Evolutionary conservation across 768 basidiomycete genomes (phyloP).

Genomic region (Myochromella boudieri): DNA sequence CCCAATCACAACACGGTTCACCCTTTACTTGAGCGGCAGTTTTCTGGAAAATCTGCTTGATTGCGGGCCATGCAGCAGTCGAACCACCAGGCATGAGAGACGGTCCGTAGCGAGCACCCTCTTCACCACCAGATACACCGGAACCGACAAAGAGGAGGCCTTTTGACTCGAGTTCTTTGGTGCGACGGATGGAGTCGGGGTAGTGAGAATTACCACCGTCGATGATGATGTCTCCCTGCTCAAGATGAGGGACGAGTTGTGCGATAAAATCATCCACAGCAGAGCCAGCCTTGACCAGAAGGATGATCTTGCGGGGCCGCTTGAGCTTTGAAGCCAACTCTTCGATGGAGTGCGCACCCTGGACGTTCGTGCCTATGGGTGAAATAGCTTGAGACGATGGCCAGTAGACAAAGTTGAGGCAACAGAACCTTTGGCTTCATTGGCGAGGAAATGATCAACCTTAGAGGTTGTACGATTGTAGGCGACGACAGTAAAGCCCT

Average conservation of each 20-base stretch:
- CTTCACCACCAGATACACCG: constrained; percentile 99
- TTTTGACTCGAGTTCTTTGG: constrained; percentile 89
- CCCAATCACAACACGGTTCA: constrained; percentile 99
- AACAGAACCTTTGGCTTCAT: constrained; percentile 92
- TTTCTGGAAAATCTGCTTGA: constrained; percentile 99
- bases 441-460: constrained; percentile 92
- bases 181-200: constrained; percentile 96
- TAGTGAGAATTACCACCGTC: constrained; percentile 99
- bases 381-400: constrained; percentile 9
- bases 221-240: constrained; percentile 97
- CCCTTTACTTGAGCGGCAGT: constrained; percentile 93
- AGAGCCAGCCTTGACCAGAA: constrained; percentile 96
- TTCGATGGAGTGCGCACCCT: constrained; percentile 91
- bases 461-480: constrained; percentile 98
- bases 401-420: constrained; percentile 17
- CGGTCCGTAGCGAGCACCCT: constrained; percentile 95
- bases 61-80: constrained; percentile 89
- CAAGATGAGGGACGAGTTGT: constrained; percentile 86
- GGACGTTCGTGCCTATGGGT: constrained; percentile 82
- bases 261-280: constrained; percentile 96
- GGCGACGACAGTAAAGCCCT: constrained; percentile 95
- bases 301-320: constrained; percentile 93
- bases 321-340: constrained; percentile 93
- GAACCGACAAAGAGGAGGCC: constrained; percentile 97
- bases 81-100: constrained; percentile 99